These are phyloP conservation scores for Mycena indigotica DNA, from an alignment of 768 basidiomycete species.

Conservation along the genomic window DNA sequence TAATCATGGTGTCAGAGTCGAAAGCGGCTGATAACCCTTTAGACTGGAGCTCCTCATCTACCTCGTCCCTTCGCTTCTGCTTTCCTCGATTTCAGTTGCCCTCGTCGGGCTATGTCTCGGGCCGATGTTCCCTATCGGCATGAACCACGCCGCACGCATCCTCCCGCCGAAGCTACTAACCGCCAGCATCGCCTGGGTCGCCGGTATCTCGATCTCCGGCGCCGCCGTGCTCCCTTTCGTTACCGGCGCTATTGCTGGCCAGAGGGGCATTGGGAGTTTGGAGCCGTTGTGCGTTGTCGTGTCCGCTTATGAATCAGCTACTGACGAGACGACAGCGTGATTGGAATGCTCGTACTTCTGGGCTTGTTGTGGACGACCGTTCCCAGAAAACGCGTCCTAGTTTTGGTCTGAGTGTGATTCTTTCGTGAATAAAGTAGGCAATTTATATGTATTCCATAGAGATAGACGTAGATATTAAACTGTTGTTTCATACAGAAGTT, in stretches of 20 bases:
- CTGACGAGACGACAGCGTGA: not conserved
- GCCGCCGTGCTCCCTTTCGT: slow-evolving; percentile 55
- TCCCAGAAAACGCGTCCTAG: not conserved
- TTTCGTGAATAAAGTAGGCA: no score
- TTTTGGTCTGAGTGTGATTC: no score
- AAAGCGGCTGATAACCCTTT: not conserved
- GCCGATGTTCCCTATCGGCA: slow-evolving; percentile 55
- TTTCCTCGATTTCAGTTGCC: slow-evolving; percentile 48
- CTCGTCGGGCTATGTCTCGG: slow-evolving; percentile 55
- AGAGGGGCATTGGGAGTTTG: slow-evolving; percentile 49
- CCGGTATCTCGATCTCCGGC: slow-evolving; percentile 55
- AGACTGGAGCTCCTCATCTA: slow-evolving; percentile 55
- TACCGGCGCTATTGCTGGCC: slow-evolving; percentile 46
- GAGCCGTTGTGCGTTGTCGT: slow-evolving; percentile 40
- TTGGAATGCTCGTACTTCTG: not conserved
- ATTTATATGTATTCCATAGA: no score
- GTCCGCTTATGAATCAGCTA: not conserved
- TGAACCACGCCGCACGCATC: slow-evolving; percentile 54
- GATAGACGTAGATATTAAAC: no score
- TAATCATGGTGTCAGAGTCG: not conserved
- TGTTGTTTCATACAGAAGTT: no score
- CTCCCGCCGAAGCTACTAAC: slow-evolving; percentile 56
- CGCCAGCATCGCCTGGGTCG: slow-evolving; percentile 50
- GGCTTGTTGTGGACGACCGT: not conserved
- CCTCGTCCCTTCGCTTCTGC: slow-evolving; percentile 50